Evolutionary conservation across 441 rosid genomes (phyloP), one percentile per base, ranked within the genome.

Genomic region (Gossypium laxum): DNA sequence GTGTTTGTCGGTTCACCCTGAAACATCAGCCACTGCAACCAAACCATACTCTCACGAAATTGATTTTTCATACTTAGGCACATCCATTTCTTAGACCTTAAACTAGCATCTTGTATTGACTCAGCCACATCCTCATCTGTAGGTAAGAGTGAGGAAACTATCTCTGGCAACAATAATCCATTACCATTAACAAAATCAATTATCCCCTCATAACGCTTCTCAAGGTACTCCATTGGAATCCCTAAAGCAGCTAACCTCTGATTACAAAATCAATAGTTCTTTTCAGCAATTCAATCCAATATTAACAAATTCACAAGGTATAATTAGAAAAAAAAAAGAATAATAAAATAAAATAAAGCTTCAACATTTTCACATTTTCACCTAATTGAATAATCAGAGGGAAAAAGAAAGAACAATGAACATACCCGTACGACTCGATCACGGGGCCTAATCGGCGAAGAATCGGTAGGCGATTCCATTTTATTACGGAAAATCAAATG

Each of bases 1-100:
- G 80, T 86, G 66, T 30, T 19, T 4, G 51, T 75, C 0, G 99
- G 98, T 0, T 89, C 91, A 18, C 78, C 82, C 77, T 69, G 79
- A 77, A 95, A 92, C 97, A 95, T 95, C 77, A 95, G 75, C 98
- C 98, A 95, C 81, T 85, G 89, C 57, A 95, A 77, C 97, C 97
- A 89, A 56, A 72, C 57, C 91, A 85, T 79, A 56, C 86, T 82
- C 79, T 87, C 96, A 67, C 86, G 77, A 64, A 88, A 88, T 69
- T 52, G 56, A n/a, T 70, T 71, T 70, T 83, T 77, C 89, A 89
- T 76, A 24, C 50, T 73, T 12, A 77, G 69, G 54, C 61, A 62
- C 0, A 72, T 64, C 57, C 41, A 64, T 74, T 81, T 79, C 57
- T 82, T 78, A 51, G 85, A 52, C 75, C 74, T 81, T 15, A 54